These are phyloP conservation scores for Geum urbanum DNA, from an alignment of 306 rosid species.

Conservation along the genomic window DNA sequence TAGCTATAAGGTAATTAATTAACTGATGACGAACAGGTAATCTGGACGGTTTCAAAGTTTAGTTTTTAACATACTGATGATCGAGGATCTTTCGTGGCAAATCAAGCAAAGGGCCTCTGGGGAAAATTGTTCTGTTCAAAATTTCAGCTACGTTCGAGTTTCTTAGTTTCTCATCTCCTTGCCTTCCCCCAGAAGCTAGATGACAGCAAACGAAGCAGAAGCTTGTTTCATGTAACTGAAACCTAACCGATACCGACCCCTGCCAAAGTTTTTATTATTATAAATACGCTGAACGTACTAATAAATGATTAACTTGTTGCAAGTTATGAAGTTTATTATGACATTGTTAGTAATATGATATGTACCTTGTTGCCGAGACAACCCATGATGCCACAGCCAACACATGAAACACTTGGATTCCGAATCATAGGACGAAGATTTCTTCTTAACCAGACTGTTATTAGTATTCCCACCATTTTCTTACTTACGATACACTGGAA, in stretches of 20 bases:
- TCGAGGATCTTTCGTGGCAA: slow-evolving; percentile 69
- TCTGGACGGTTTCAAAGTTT: slow-evolving; percentile 31
- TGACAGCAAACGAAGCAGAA: slow-evolving; percentile 89
- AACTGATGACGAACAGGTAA: neutral
- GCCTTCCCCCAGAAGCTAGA: slow-evolving; percentile 79
- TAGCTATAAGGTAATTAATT: neutral
- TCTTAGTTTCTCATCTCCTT: slow-evolving; percentile 66
- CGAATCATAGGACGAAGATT: slow-evolving; percentile 58
- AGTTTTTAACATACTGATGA: slow-evolving; percentile 55
- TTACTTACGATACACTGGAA: slow-evolving; percentile 71
- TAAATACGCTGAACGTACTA: neutral
- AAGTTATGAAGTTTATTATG: neutral
- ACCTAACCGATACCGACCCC: slow-evolving; percentile 87
- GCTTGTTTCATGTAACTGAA: slow-evolving; percentile 65
- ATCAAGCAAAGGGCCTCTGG: slow-evolving; percentile 56
- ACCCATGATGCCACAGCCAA: slow-evolving; percentile 84
- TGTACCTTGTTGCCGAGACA: slow-evolving; percentile 86
- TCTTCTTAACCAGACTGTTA: slow-evolving; percentile 70
- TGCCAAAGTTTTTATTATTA: slow-evolving; percentile 28
- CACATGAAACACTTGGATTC: slow-evolving; percentile 70
- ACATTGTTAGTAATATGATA: neutral
- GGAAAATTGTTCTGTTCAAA: slow-evolving; percentile 62
- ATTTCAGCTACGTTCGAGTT: slow-evolving; percentile 72
- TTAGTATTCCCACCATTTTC: slow-evolving; percentile 90
- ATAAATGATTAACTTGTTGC: too few species aligned